These are phyloP conservation scores for Epichloe glyceriae DNA, from an alignment of 2,329 filamentous ascomycete species.

Conservation along the genomic window DNA sequence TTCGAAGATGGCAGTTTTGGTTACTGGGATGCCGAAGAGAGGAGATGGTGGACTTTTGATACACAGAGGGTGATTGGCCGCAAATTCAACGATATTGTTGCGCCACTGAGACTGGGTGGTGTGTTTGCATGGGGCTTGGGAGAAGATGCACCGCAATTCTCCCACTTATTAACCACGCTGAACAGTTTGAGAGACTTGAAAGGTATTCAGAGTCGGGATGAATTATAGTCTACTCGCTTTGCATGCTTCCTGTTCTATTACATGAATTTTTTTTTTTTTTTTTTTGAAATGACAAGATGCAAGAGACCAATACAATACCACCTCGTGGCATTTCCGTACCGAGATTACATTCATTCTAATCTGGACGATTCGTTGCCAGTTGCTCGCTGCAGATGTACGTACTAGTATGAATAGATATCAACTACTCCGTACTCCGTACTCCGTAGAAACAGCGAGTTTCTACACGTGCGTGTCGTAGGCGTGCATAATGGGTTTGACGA, in stretches of 20 bases:
- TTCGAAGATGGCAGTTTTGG: slow-evolving; percentile 52
- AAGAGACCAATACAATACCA: too few relatives aligned
- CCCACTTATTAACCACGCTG: slow-evolving; percentile 25
- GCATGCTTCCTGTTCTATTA: too few relatives aligned
- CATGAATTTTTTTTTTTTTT: too few relatives aligned
- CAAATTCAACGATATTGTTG: slow-evolving; percentile 50
- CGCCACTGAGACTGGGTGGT: slow-evolving; percentile 45
- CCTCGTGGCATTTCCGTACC: too few relatives aligned
- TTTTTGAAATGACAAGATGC: too few relatives aligned
- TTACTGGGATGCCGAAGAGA: slow-evolving; percentile 47
- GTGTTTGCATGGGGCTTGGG: slow-evolving; percentile 66
- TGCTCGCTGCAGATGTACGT: too few relatives aligned
- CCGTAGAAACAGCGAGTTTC: too few relatives aligned
- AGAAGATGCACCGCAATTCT: slow-evolving; percentile 43
- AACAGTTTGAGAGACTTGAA: slow-evolving; percentile 11
- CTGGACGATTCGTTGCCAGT: too few relatives aligned
- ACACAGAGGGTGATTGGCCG: slow-evolving; percentile 43
- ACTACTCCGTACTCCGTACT: too few relatives aligned
- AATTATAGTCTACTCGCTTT: slow-evolving; percentile 13
- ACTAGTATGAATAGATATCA: too few relatives aligned
- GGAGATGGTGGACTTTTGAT: slow-evolving; percentile 65
- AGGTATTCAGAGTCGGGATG: slow-evolving; percentile 11
- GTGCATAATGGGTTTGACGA: neutral
- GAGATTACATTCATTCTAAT: too few relatives aligned
- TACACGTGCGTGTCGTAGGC: too few relatives aligned